These are phyloP conservation scores for Podosphaera fusca DNA, from an alignment of 2,329 filamentous ascomycete species.

Conservation along the genomic window DNA sequence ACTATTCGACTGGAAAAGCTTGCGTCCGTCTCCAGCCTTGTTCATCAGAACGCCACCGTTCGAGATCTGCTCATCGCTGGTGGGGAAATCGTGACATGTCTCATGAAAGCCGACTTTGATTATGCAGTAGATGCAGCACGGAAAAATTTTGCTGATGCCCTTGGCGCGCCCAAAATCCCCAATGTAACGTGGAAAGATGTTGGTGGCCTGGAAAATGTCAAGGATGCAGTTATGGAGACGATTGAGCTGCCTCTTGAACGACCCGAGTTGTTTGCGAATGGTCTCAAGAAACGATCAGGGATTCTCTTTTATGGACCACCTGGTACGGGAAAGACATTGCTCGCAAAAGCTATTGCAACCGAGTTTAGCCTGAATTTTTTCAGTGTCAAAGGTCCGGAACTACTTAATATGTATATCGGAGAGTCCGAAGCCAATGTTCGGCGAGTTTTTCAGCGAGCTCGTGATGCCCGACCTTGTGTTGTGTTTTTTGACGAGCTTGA, in stretches of 20 bases:
- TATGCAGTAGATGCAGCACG: constrained; percentile 83
- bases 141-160: constrained; percentile 94
- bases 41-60: constrained; percentile 31
- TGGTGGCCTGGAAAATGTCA: constrained; percentile 77
- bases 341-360: constrained; percentile 81
- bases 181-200: constrained; percentile 95
- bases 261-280: constrained; percentile 85
- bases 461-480: constrained; percentile 68
- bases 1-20: constrained; percentile 53
- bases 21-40: constrained; percentile 24
- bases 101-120: constrained; percentile 71
- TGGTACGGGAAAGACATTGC: constrained; percentile 76
- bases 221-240: constrained; percentile 90
- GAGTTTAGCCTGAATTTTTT: constrained; percentile 92
- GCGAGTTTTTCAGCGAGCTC: constrained; percentile 65
- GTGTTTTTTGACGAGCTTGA: constrained; percentile 90
- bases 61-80: constrained; percentile 77
- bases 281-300: constrained; percentile 92
- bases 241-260: constrained; percentile 82
- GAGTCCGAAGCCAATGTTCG: constrained; percentile 84
- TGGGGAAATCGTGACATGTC: constrained; percentile 51
- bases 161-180: constrained; percentile 91
- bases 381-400: constrained; percentile 73
- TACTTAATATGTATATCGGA: constrained; percentile 92
- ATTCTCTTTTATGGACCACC: constrained; percentile 84